Evolutionary conservation across 352 stramenopile genomes (phyloP).

Genomic region (Phytopythium kandeliae): DNA sequence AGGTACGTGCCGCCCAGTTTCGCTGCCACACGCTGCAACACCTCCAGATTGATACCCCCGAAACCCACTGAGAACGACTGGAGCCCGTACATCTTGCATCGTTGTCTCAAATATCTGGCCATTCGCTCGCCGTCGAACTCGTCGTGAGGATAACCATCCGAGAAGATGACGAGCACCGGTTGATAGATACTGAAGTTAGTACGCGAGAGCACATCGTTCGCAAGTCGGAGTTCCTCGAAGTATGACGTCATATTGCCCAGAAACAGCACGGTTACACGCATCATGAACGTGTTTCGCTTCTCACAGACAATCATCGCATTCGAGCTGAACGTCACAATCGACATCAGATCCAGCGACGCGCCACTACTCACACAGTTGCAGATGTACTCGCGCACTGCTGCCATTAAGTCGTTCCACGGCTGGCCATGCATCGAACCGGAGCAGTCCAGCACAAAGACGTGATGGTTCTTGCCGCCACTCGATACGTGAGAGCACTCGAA

Average conservation of each 20-base stretch:
- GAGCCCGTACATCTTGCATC: conserved; percentile 55
- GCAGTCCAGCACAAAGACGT: neutral
- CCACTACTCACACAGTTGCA: conserved; percentile 59
- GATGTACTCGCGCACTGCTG: conserved; percentile 54
- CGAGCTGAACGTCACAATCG: conserved; percentile 59
- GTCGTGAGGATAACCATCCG: conserved; percentile 56
- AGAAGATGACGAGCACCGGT: conserved; percentile 78
- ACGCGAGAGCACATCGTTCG: conserved; percentile 67
- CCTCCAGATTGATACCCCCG: conserved; percentile 45
- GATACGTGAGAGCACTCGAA: neutral
- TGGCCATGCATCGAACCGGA: neutral
- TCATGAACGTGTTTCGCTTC: neutral
- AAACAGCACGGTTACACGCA: conserved; percentile 8
- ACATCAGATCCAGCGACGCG: conserved; percentile 52
- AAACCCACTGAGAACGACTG: conserved; percentile 69
- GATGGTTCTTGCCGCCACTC: neutral
- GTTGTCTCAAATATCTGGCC: conserved; percentile 36
- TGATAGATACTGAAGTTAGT: conserved; percentile 54
- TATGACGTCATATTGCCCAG: conserved; percentile 47
- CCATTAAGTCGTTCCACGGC: neutral
- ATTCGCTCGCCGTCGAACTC: conserved; percentile 35
- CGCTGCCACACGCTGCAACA: conserved; percentile 49
- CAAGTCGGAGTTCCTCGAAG: conserved; percentile 33
- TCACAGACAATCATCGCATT: conserved; percentile 3
- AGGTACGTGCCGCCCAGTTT: conserved; percentile 55